Conservation (phyloP, 345 rosid species). For the Bretschneidera sinensis region DNA sequence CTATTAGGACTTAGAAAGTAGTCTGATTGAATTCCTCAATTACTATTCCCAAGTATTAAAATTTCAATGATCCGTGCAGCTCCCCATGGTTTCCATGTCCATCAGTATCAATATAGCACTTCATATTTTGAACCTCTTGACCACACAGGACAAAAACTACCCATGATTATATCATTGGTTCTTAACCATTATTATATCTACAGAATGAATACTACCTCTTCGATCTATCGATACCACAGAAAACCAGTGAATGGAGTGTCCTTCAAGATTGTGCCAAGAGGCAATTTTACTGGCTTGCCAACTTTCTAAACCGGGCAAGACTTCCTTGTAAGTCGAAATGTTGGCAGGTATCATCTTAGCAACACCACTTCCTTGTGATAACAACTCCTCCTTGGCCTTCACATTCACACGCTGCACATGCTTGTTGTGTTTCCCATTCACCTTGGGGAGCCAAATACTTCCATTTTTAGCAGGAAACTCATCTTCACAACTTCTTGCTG, state of each 20-base stretch:
- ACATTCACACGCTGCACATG: constrained; percentile 40
- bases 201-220: constrained; percentile 46
- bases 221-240: constrained; percentile 82
- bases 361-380: constrained; percentile 58
- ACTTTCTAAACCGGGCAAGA: constrained; percentile 75
- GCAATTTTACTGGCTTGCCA: constrained; percentile 90
- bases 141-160: too few species aligned
- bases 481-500: constrained; percentile 29
- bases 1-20: too few species aligned
- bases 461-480: constrained; percentile 34
- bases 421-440: constrained; percentile 87
- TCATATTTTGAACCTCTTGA: too few species aligned
- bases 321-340: constrained; percentile 64
- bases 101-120: too few species aligned
- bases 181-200: too few species aligned
- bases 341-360: constrained; percentile 62
- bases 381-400: constrained; percentile 37
- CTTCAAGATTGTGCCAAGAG: constrained; percentile 88
- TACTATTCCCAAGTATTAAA: too few species aligned
- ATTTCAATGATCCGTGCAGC: too few species aligned
- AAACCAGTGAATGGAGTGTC: constrained; percentile 88
- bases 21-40: too few species aligned
- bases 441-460: constrained; percentile 52
- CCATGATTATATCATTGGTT: too few species aligned
- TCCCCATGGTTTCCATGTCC: too few species aligned